Evolutionary conservation across 2,329 filamentous ascomycete species (phyloP), one percentile per base, ranked within the genome.

Genomic region (Arthrobotrys entomopaga): DNA sequence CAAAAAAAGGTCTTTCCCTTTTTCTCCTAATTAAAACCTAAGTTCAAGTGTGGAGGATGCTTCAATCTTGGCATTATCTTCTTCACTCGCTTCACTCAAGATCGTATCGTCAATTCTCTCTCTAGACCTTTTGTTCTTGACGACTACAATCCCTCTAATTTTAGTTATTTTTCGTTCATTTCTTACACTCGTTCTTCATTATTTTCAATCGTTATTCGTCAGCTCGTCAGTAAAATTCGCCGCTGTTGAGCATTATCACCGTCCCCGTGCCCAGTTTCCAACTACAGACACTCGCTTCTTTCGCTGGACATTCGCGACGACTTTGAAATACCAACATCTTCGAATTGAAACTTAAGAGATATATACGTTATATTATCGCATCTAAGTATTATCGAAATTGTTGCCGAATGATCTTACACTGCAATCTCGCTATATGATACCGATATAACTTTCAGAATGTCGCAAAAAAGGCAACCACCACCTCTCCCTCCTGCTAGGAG

Each of bases 21-120:
- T 34, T 66, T 61, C 48, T 67, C 57, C 57, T 67, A 24, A 67
- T 67, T 65, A 53, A 46, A 46, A 42, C 22, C 38, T 13, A 24
- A 38, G 40, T 43, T 34, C 29, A 34, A 34, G 29, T 34, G 29
- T 34, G 29, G 29, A 34, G 29, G 29, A 34, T 34, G 63, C 63
- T 63, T 26, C 42, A 53, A 50, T 64, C 70, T 74, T 74, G 70
- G 70, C 70, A 74, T 58, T 58, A 67, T 63, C 57, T 64, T 43
- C 58, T 50, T 29, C 53, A 11, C 52, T 60, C 56, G 48, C 61
- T 49, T 59, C 54, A 49, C 57, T 66, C 69, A 49, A 42, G 22
- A 63, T 67, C 56, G 57, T 67, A 57, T 67, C 70, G 63, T 74
- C 56, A 64, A 74, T 54, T 29, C 57, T 52, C 40, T 29, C 20